Evolutionary conservation across 192 early-diverging fungal genomes (phyloP), one percentile per base, ranked within the genome.

Genomic region (Rhizophagus clarus): DNA sequence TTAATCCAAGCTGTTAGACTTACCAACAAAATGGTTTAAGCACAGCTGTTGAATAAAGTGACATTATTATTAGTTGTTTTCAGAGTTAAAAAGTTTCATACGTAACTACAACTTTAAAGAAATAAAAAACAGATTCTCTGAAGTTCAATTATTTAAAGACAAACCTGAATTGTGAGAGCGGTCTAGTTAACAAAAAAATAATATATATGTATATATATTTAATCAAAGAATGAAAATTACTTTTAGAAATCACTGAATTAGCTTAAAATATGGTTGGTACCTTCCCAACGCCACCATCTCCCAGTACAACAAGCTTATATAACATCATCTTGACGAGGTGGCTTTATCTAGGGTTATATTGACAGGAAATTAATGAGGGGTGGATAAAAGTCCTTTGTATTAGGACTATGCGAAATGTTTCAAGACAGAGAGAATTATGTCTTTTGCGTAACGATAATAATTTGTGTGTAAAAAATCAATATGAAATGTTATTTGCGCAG

Each of bases 21-120:
- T 82, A 88, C 83, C 84, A 74, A 85, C 85, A 83, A 88, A 88
- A 64, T 84, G 87, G 77, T 85, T 84, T 28, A 85, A 56, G 74
- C 83, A 87, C 6, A 88, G 68, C 83, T 85, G 76, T 11, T 31
- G 31, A 31, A 31, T 17, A 31, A 31, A 28, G 31, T 32, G 20
- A 26, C 29, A 67, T 31, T 31, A 31, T 29, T 31, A 11, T 31
- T 31, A 67, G 17, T 67, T 17, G 28, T 31, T 17, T 14, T 12
- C 26, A 31, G 6, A 60, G 66, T 62, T 26, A 72, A 69, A 32
- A 60, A 71, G 24, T 10, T 67, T 29, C 8, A 40, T 70, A 70
- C 5, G 31, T 56, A 68, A 34, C 61, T 68, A 64, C 2, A 20
- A 32, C 24, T 72, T 60, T 62, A 66, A 45, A 61, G 37, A 79